These are phyloP conservation scores for Chytridium lagenaria DNA, from an alignment of 371 early-diverging fungal species.

Conservation along the genomic window DNA sequence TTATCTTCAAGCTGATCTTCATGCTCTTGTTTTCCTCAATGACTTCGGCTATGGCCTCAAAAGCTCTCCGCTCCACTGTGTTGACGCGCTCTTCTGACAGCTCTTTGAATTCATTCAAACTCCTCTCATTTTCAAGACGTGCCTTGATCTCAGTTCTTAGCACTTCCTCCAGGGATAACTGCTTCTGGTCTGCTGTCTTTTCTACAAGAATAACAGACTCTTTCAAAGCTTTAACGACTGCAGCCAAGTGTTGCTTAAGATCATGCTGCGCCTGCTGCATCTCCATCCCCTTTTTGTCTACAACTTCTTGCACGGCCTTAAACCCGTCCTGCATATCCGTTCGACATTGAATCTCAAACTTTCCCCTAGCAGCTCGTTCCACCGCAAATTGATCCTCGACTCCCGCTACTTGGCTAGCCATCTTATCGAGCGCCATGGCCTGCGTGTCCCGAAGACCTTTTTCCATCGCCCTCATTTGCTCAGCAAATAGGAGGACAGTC, in stretches of 20 bases:
- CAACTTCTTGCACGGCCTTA: constrained; percentile 29
- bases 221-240: constrained; percentile 41
- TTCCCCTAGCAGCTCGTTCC: constrained; percentile 27
- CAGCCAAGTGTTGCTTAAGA: constrained; percentile 23
- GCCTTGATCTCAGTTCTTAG: constrained; percentile 52
- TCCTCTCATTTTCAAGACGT: constrained; percentile 42
- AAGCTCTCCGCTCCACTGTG: constrained; percentile 26
- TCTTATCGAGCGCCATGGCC: constrained; percentile 27
- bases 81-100: constrained; percentile 13
- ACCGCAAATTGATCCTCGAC: constrained; percentile 31
- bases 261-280: constrained; percentile 27
- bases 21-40: constrained; percentile 26
- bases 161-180: constrained; percentile 47
- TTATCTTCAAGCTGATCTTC: constrained; percentile 27
- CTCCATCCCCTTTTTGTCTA: constrained; percentile 34
- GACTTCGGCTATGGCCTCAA: constrained; percentile 25
- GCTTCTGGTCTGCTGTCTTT: constrained; percentile 37
- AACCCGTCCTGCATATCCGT: constrained; percentile 38
- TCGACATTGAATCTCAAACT: constrained; percentile 30
- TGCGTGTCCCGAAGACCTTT: constrained; percentile 28
- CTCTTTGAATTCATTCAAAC: constrained; percentile 18
- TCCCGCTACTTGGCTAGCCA: constrained; percentile 27
- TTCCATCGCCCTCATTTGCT: constrained; percentile 36
- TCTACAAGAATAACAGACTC: constrained; percentile 46
- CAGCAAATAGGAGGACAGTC: constrained; percentile 8